A percentile compares a stretch with the other conserved stretches of the same genome.
These are phyloP conservation scores for Eucalyptus shirleyi DNA, from an alignment of 345 rosid species.

Conservation along the genomic window DNA sequence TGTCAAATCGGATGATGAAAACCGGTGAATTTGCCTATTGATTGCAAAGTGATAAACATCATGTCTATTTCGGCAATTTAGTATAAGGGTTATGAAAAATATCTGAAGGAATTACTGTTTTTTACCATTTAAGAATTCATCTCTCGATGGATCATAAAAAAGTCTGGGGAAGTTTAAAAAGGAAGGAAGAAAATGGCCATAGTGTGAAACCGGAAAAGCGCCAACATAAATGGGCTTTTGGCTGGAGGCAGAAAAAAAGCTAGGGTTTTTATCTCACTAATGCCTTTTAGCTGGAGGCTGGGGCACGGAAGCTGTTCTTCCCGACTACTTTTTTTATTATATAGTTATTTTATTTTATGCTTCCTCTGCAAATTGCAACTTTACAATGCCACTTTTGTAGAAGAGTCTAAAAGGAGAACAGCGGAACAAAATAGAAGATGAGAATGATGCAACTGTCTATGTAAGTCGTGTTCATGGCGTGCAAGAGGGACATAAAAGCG, in stretches of 20 bases:
- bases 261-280: neutral
- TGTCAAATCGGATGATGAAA: neutral
- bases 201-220: neutral
- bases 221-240: neutral
- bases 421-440: neutral
- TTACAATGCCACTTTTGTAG: neutral
- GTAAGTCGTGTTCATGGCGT: neutral
- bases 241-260: neutral
- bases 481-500: neutral
- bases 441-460: neutral
- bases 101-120: neutral
- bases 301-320: neutral
- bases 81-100: neutral
- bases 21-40: neutral
- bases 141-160: neutral
- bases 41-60: neutral
- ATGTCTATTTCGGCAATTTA: neutral
- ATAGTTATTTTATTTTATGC: neutral
- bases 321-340: neutral
- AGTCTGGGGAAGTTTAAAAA: neutral
- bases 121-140: neutral
- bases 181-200: neutral
- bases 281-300: neutral
- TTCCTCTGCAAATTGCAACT: neutral
- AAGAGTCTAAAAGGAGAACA: neutral